Conservation (phyloP, 2,329 filamentous ascomycete genomes). For the Pyricularia pennisetigena region DNA sequence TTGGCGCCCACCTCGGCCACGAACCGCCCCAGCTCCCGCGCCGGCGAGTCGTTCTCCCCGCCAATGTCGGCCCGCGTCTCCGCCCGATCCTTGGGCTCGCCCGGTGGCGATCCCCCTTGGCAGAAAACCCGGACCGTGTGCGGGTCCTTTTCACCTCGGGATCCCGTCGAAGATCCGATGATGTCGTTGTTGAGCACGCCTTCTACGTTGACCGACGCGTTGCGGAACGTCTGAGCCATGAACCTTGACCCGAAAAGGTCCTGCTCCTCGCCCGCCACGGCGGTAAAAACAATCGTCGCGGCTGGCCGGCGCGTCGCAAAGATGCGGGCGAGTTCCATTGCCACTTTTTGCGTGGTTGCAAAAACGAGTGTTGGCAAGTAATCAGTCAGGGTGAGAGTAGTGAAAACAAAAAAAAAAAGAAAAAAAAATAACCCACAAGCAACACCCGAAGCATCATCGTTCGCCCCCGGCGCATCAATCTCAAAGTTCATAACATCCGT, state of each 20-base stretch:
- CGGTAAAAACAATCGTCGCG: constrained; percentile 43
- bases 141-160: constrained; percentile 29
- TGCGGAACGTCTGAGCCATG: constrained; percentile 41
- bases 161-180: constrained; percentile 29
- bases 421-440: constrained; percentile 15
- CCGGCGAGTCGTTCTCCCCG: constrained; percentile 31
- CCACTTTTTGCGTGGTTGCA: constrained; percentile 18
- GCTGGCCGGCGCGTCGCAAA: constrained; percentile 33
- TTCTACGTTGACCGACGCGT: constrained; percentile 41
- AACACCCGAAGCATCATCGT: constrained; percentile 38
- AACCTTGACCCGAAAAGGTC: constrained; percentile 39
- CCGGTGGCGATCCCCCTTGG: constrained; percentile 9
- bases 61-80: constrained; percentile 26
- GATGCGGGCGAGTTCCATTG: constrained; percentile 44
- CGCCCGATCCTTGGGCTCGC: constrained; percentile 4
- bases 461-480: constrained; percentile 43
- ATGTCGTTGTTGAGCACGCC: constrained; percentile 50
- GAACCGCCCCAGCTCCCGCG: constrained; percentile 41
- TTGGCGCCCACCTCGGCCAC: constrained; percentile 43
- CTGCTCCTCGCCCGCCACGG: constrained; percentile 49
- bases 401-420: no score
- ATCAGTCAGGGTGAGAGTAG: no score
- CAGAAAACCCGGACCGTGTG: constrained; percentile 43
- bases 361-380: no score
- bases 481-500: constrained; percentile 40